Base-by-base conservation (phyloP, 2,329 filamentous ascomycete species). In the Bipolaris cookei region DNA sequence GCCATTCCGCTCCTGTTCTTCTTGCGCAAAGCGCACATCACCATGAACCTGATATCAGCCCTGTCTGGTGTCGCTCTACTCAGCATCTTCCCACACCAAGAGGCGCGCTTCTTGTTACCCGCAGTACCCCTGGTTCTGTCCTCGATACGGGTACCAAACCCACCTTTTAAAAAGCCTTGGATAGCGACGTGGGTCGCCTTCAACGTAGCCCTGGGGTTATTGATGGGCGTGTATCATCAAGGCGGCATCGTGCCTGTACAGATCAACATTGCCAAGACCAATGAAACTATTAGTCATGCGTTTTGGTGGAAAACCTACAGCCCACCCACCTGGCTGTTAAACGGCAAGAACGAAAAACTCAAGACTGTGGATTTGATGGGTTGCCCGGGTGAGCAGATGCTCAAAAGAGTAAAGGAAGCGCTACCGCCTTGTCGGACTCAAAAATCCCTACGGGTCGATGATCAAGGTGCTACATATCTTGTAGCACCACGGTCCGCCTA, bases 241-340 rank as follows among this genome's bases (percentile, higher is more conserved):
- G 90, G 89, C 25, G 90, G 90, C 41, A 85, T 93, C 23, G 83
- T 94, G 1, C 89, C 90, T 0, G 87, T 86, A 6, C 90, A 94
- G 68, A 86, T 90, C 0, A 91, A 91, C 71, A 82, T 94, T 69
- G 89, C 87, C 68, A 85, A 84, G 52, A 87, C 90, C 63, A 82
- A 85, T 4, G 88, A 73, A 18, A 65, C 89, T 61, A 86, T 89
- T 7, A 87, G 86, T 1, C 83, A 88, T 32, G 88, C 88, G 3
- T 82, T 90, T 48, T 94, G 90, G 90, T 94, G 90, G 90, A 93
- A 92, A 74, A 93, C 90, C 1, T 93, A 93, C 72, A 90, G 88
- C 72, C 90, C 90, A 16, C 90, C 90, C 0, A 88, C 89, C 34
- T 94, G 90, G 90, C 82, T 94, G 18, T 80, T 93, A 6, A 89